Evolutionary conservation across 2,329 filamentous ascomycete genomes (phyloP), one percentile per base, ranked within the genome.

Genomic region (Diaporthe eres): DNA sequence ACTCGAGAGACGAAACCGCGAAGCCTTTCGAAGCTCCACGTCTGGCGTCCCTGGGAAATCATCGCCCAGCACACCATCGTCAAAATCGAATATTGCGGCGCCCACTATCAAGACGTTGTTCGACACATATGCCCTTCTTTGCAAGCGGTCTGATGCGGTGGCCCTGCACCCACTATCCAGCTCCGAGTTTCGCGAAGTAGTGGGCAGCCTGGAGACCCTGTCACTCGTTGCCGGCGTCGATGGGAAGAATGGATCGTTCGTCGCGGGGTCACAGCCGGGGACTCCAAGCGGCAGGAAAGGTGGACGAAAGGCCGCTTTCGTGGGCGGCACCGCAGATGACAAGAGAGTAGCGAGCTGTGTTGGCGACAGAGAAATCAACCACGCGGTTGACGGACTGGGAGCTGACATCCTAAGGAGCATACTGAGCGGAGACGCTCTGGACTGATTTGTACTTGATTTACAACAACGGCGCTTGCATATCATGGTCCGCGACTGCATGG

Each of bases 151-250:
- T 80, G 76, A 77, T 22, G 76, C 76, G 9, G 94, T 95, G n/a
- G 88, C 97, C 13, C 89, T 99, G 3, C 95, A 98, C 79, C 94
- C 96, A 0, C 90, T 99, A 3, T 97, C 95, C 2, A 94, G 91
- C 81, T 97, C 95, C 7, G 97, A 99, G 83, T 99, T 99, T 84
- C 92, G 95, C 75, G 97, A 99, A 84, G 96, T 99, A 7, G 89
- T 98, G 28, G 92, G 94, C 49, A 97, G 95, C 79, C 85, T 99
- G 71, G 97, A 99, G 86, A 97, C 96, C 0, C 86, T 98, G 63
- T 96, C 95, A 2, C 87, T 98, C 31, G 89, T 98, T 8, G 93
- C 83, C 84, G 93, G 85, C 81, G 94, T 86, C 82, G 95, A 89
- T 86, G 94, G 87, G 80, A 95, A 90, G 86, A 93, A 87, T 68